Conservation (phyloP, 2,329 filamentous ascomycete species). For the Trichoderma afroharzianum region DNA sequence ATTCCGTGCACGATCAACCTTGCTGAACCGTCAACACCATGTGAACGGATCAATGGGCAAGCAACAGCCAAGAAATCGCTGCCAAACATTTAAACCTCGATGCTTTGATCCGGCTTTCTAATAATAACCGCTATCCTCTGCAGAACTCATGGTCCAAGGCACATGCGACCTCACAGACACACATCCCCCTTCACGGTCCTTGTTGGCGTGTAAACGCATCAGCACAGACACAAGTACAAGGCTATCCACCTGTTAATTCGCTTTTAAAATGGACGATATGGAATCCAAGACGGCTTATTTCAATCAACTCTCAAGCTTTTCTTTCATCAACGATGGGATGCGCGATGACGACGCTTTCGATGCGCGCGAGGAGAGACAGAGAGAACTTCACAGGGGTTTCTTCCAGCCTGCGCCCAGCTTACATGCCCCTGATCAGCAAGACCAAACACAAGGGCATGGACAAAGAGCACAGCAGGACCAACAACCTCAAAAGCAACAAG, state of each 20-base stretch:
- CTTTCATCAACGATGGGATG: not conserved
- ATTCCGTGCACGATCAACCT: not conserved
- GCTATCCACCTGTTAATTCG: no score
- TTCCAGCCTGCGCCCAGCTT: conserved; percentile 21
- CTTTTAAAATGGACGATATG: not conserved
- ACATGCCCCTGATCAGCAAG: not conserved
- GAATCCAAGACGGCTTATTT: conserved; percentile 47
- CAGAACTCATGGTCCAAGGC: not conserved
- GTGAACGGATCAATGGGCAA: not conserved
- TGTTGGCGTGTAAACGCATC: not conserved
- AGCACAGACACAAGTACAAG: not conserved
- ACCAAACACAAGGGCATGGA: not conserved
- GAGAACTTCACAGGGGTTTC: conserved; percentile 30
- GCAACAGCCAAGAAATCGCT: not conserved
- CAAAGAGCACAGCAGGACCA: not conserved
- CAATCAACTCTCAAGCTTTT: conserved; percentile 34
- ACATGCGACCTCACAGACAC: not conserved
- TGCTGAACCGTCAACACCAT: not conserved
- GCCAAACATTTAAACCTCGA: not conserved
- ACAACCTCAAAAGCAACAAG: not conserved
- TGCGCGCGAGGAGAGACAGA: conserved; percentile 31
- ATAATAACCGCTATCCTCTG: not conserved
- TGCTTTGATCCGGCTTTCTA: not conserved
- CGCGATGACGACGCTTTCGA: conserved; percentile 30
- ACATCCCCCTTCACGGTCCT: not conserved